Conservation (phyloP, 306 rosid species). For the Alnus glutinosa region DNA sequence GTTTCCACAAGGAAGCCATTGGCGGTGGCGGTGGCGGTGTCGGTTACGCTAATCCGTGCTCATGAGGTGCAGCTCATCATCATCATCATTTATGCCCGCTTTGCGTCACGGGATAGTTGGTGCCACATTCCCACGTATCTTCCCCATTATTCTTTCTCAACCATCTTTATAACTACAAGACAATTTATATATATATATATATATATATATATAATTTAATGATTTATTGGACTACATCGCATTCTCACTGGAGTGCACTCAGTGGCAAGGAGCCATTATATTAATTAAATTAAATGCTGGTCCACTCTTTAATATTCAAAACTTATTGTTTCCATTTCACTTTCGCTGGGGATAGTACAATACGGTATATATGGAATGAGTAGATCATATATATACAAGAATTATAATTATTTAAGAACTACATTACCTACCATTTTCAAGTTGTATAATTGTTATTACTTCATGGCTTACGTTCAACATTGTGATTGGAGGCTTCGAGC, state of each 20-base stretch:
- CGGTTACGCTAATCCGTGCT: constrained; percentile 18
- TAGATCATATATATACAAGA: too few species aligned
- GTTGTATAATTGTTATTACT: not conserved
- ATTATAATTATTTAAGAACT: not conserved
- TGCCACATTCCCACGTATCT: constrained; percentile 26
- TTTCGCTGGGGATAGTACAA: not conserved
- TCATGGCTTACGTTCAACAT: not conserved
- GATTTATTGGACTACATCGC: constrained; percentile 28
- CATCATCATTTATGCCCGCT: not conserved
- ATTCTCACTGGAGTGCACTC: constrained; percentile 18
- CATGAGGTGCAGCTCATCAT: constrained; percentile 11
- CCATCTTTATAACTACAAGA: not conserved
- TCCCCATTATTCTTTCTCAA: not conserved
- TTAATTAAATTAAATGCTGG: too few species aligned
- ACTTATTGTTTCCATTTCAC: not conserved
- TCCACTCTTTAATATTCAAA: not conserved
- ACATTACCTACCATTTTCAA: not conserved
- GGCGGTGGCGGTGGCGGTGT: constrained; percentile 52
- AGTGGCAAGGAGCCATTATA: not conserved
- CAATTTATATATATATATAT: not conserved
- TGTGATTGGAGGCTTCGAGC: not conserved
- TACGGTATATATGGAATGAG: not conserved
- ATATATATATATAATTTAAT: too few species aligned
- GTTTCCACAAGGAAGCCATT: constrained; percentile 10
- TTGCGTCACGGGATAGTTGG: constrained; percentile 31